Conservation (phyloP, 805 yeast genomes). For the Middelhovenomyces tepae region DNA sequence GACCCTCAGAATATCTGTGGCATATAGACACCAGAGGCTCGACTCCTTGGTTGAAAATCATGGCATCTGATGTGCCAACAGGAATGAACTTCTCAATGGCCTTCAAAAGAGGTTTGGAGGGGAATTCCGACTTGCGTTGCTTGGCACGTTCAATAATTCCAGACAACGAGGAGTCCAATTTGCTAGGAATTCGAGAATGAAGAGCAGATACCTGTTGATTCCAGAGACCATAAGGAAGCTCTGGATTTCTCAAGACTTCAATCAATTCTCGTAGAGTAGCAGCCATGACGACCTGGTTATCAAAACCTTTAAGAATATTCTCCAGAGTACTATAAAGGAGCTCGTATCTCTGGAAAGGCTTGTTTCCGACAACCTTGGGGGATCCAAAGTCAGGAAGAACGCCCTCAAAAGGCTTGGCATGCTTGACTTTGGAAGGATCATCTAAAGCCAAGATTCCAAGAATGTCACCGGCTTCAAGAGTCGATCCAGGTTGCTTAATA, state of each 20-base stretch:
- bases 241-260: slow-evolving; percentile 64
- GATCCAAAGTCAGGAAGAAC: slow-evolving; percentile 84
- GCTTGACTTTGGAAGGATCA: slow-evolving; percentile 95
- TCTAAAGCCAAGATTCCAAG: slow-evolving; percentile 90
- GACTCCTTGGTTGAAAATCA: slow-evolving; percentile 46
- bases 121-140: slow-evolving; percentile 75
- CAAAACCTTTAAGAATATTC: slow-evolving; percentile 83
- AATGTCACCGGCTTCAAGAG: slow-evolving; percentile 92
- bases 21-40: slow-evolving; percentile 72
- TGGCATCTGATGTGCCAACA: slow-evolving; percentile 34
- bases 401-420: slow-evolving; percentile 91
- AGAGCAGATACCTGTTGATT: slow-evolving; percentile 72
- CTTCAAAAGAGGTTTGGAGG: slow-evolving; percentile 76
- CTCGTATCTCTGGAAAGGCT: slow-evolving; percentile 68
- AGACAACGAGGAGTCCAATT: slow-evolving; percentile 59
- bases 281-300: slow-evolving; percentile 90
- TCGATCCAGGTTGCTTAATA: slow-evolving; percentile 97
- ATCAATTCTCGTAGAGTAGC: slow-evolving; percentile 66
- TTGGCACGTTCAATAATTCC: slow-evolving; percentile 57
- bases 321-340: slow-evolving; percentile 50
- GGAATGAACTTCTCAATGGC: slow-evolving; percentile 59
- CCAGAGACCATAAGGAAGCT: slow-evolving; percentile 94
- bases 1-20: slow-evolving; percentile 59
- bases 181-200: slow-evolving; percentile 79
- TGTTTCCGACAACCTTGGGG: slow-evolving; percentile 74